Base-by-base conservation (phyloP, 352 stramenopile species). In the Phytophthora pini region DNA sequence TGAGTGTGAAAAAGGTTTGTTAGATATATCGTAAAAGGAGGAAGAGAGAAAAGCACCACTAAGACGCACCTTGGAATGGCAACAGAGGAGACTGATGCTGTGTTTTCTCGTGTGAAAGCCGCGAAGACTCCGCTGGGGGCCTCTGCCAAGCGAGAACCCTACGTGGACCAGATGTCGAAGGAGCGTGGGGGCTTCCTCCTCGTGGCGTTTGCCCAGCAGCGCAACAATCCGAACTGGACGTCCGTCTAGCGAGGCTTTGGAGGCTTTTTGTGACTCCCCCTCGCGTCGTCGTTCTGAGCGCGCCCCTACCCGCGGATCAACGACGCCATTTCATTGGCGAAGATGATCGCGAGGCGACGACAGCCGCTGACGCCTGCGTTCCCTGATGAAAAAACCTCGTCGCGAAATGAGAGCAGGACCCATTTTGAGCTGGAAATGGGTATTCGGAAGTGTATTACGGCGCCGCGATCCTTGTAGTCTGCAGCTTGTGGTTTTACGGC, bases 141-240 rank as follows among this genome's bases (percentile, higher is more conserved):
- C 56, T 57, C 47, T 65, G 36, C 56, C 47, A 12, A 31, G 22
- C 13, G 17, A 26, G 24, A 26, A 26, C 24, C 24, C 24, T 12
- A 27, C 13, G 32, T 17, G 24, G 20, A 48, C 65, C 47, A 62
- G 41, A 57, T 68, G 52, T 56, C 51, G 36, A 61, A 51, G 59
- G 36, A 50, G 27, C 51, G 36, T 57, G 45, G 50, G 27, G 41
- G 38, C 47, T 17, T 39, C 24, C 57, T 47, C 32, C 57, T 56
- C 26, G 34, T 60, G 45, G 51, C 65, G 59, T 62, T 59, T 49
- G 41, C 54, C 31, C 31, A 36, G 31, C 56, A 60, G 64, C 57
- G 52, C 65, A 77, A 74, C 65, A 77, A 77, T 74, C 56, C 56
- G 70, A 77, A 77, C 70, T 77, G 70, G 54, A 77, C 65, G 63